Evolutionary conservation across 2,329 filamentous ascomycete genomes (phyloP).

Genomic region (Ophiostoma novo-ulmi): DNA sequence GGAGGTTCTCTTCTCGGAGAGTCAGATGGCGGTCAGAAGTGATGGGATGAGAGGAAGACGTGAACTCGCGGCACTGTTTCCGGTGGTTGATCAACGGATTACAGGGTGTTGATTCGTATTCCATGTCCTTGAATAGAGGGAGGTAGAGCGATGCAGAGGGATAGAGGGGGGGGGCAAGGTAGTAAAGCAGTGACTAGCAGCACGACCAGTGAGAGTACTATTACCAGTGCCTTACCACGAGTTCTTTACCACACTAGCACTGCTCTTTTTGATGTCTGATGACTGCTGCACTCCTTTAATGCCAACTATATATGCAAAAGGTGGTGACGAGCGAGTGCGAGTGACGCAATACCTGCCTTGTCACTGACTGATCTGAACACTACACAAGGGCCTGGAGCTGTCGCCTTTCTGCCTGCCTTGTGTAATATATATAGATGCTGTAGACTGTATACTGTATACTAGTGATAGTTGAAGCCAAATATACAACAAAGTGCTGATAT

Average conservation of each 20-base stretch:
- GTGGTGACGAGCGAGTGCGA: neutral
- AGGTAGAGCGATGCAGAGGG: neutral
- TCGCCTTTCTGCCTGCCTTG: neutral
- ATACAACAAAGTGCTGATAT: neutral
- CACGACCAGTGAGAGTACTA: neutral
- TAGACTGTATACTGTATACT: too few species aligned
- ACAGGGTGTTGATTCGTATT: neutral
- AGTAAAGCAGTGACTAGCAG: neutral
- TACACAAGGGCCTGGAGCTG: neutral
- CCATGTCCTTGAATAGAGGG: neutral
- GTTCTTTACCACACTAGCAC: neutral
- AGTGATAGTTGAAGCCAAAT: neutral
- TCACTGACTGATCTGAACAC: neutral
- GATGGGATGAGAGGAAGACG: neutral
- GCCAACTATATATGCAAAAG: neutral
- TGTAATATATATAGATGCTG: neutral
- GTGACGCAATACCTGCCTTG: neutral
- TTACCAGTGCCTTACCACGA: neutral
- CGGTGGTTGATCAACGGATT: neutral
- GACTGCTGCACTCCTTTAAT: neutral
- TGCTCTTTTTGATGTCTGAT: neutral
- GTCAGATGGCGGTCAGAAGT: neutral
- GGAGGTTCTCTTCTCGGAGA: conserved; percentile 1
- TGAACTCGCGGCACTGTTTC: neutral
- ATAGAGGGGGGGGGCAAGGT: neutral